Evolutionary conservation across 2,329 filamentous ascomycete genomes (phyloP).

Genomic region (Xylaria sp.): DNA sequence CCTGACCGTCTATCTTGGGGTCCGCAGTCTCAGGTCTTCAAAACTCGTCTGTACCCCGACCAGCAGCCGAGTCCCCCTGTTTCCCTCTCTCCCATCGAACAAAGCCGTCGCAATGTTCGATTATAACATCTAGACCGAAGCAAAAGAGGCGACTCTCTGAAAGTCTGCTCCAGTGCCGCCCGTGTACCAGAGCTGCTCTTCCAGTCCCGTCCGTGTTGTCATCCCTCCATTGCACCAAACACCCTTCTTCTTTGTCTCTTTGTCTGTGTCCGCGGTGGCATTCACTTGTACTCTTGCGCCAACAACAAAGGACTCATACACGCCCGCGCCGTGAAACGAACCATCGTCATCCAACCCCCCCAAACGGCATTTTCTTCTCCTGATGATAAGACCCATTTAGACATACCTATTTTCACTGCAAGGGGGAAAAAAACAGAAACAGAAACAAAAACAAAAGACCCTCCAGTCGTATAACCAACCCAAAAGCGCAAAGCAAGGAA

Average conservation of each 20-base stretch:
- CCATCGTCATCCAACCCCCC: slow-evolving; percentile 25
- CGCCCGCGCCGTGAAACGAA: slow-evolving; percentile 35
- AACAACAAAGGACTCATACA: slow-evolving; percentile 36
- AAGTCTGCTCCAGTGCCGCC: slow-evolving; percentile 62
- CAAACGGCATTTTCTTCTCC: slow-evolving; percentile 12
- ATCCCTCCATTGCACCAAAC: slow-evolving; percentile 34
- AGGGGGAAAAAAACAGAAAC: slow-evolving; percentile 2
- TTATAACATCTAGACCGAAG: slow-evolving; percentile 60
- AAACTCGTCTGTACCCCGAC: slow-evolving; percentile 51
- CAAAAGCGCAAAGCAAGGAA: slow-evolving; percentile 24
- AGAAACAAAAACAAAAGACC: slow-evolving; percentile 4
- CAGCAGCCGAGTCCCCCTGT: slow-evolving; percentile 45
- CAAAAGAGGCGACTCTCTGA: slow-evolving; percentile 58
- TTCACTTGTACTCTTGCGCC: slow-evolving; percentile 63
- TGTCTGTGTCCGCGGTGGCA: slow-evolving; percentile 56
- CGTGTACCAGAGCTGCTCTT: slow-evolving; percentile 35
- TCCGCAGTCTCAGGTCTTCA: slow-evolving; percentile 45
- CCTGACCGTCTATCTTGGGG: slow-evolving; percentile 38
- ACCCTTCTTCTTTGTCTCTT: slow-evolving; percentile 32
- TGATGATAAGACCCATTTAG: slow-evolving; percentile 33
- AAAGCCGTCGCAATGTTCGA: slow-evolving; percentile 65
- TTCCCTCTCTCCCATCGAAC: slow-evolving; percentile 58
- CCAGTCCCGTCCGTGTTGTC: slow-evolving; percentile 30
- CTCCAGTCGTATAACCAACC: slow-evolving; percentile 39
- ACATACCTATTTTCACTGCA: slow-evolving; percentile 14